Evolutionary conservation across 192 early-diverging fungal species (phyloP).

Genomic region (Paraglomus brasilianum): DNA sequence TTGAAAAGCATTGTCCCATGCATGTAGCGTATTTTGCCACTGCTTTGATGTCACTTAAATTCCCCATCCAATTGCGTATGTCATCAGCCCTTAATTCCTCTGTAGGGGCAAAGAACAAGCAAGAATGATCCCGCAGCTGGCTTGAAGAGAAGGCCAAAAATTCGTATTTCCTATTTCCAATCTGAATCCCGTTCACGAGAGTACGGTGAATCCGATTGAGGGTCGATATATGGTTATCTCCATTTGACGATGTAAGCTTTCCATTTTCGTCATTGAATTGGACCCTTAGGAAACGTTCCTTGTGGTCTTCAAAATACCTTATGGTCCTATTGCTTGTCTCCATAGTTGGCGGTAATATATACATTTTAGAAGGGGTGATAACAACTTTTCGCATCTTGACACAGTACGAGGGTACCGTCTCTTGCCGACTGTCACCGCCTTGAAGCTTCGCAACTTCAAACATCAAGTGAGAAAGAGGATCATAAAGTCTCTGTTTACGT

Average conservation of each 20-base stretch:
- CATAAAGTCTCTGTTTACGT: constrained; percentile 39
- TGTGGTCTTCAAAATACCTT: constrained; percentile 49
- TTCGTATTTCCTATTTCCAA: constrained; percentile 55
- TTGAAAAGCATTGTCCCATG: constrained; percentile 75
- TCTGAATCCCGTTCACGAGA: constrained; percentile 50
- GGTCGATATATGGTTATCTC: constrained; percentile 37
- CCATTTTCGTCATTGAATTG: constrained; percentile 65
- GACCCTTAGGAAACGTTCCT: constrained; percentile 67
- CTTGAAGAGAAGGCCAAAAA: constrained; percentile 67
- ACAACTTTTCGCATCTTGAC: constrained; percentile 53
- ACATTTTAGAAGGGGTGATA: constrained; percentile 66
- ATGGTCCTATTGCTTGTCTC: constrained; percentile 78
- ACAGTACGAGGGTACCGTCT: constrained; percentile 45
- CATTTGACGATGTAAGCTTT: constrained; percentile 36
- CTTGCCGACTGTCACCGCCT: constrained; percentile 22
- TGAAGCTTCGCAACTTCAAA: constrained; percentile 28
- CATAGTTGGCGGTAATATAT: constrained; percentile 59
- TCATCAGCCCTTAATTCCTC: constrained; percentile 42
- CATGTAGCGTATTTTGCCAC: constrained; percentile 70
- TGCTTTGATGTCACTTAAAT: constrained; percentile 59
- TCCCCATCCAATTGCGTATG: constrained; percentile 70
- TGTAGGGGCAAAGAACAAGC: constrained; percentile 69
- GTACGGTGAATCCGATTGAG: constrained; percentile 53
- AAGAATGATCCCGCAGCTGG: constrained; percentile 61
- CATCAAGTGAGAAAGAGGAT: constrained; percentile 35